phyloP scores from a whole-genome alignment of 2,329 filamentous ascomycete species.

The Macrophomina pseudophaseolina region DNA sequence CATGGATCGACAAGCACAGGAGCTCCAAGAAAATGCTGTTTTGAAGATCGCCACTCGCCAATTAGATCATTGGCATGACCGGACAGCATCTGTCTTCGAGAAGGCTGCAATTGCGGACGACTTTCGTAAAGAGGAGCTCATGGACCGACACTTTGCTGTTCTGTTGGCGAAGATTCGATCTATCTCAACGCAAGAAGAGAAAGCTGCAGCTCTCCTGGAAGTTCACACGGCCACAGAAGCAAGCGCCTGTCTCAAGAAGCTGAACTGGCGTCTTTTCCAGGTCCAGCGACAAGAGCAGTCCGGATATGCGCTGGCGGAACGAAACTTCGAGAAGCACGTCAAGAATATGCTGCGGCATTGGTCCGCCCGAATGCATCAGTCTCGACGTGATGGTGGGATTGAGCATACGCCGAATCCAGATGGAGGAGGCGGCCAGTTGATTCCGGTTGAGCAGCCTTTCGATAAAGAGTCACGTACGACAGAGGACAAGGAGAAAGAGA shows the following conservation, averaged over 20 bases:
- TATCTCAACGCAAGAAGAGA: conserved; percentile 41
- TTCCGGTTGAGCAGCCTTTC: not conserved
- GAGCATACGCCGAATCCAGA: conserved; percentile 28
- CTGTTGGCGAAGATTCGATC: conserved; percentile 34
- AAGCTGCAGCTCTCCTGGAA: conserved; percentile 52
- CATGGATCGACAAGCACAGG: conserved; percentile 41
- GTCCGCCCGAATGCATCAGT: conserved; percentile 51
- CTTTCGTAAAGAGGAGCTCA: conserved; percentile 36
- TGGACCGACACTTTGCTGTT: conserved; percentile 35
- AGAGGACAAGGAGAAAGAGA: conserved; percentile 25
- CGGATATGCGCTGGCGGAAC: conserved; percentile 57
- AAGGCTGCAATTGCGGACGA: conserved; percentile 35
- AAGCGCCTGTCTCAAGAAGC: conserved; percentile 56
- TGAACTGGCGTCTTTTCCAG: conserved; percentile 65
- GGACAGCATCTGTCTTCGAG: conserved; percentile 37
- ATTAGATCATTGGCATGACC: conserved; percentile 51
- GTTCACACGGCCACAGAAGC: conserved; percentile 55
- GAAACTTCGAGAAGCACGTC: conserved; percentile 61
- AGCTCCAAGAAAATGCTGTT: conserved; percentile 34
- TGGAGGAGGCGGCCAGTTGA: conserved; percentile 23
- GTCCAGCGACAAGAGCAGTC: conserved; percentile 57
- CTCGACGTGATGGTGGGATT: conserved; percentile 31
- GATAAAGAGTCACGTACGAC: not conserved
- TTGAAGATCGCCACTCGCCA: conserved; percentile 38
- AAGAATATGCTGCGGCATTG: conserved; percentile 62